phyloP scores from a whole-genome alignment of 1,284 basidiomycete species.

The Rhodotorula sp. region DNA sequence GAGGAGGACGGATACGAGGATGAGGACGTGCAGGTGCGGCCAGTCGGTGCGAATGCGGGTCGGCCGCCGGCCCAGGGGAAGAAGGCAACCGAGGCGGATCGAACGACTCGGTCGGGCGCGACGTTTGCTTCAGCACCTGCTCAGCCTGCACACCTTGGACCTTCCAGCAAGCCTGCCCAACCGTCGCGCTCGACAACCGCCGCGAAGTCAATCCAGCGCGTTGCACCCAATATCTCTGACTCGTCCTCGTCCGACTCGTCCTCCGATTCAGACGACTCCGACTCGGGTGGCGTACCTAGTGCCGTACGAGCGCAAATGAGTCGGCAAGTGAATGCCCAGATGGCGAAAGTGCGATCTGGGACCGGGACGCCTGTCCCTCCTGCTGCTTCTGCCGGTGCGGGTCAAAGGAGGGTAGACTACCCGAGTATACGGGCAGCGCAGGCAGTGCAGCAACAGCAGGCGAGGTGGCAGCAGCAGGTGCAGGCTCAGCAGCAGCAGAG shows the following conservation, averaged over 20 bases:
- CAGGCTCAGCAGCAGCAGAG: background rate
- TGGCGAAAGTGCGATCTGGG: conserved; percentile 2
- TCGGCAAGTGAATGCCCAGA: conserved; percentile 5
- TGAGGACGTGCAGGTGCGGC: background rate
- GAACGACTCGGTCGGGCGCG: background rate
- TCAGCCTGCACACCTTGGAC: background rate
- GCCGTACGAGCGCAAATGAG: background rate
- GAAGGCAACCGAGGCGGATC: background rate
- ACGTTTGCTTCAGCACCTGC: background rate
- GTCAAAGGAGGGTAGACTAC: background rate
- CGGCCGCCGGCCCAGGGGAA: background rate
- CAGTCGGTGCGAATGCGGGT: background rate
- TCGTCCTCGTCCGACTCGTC: background rate
- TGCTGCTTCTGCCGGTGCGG: background rate
- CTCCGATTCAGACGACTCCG: background rate
- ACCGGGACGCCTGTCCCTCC: background rate
- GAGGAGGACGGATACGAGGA: background rate
- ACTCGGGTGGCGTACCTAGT: background rate
- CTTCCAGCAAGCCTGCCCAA: no score
- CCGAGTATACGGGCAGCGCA: conserved; percentile 1
- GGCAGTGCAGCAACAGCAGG: conserved; percentile 7
- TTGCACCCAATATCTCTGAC: conserved; percentile 3
- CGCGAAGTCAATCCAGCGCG: background rate
- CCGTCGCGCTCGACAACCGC: background rate
- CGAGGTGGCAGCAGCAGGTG: background rate